Evolutionary conservation across 2,329 filamentous ascomycete species (phyloP).

Genomic region (Bipolaris victoriae): DNA sequence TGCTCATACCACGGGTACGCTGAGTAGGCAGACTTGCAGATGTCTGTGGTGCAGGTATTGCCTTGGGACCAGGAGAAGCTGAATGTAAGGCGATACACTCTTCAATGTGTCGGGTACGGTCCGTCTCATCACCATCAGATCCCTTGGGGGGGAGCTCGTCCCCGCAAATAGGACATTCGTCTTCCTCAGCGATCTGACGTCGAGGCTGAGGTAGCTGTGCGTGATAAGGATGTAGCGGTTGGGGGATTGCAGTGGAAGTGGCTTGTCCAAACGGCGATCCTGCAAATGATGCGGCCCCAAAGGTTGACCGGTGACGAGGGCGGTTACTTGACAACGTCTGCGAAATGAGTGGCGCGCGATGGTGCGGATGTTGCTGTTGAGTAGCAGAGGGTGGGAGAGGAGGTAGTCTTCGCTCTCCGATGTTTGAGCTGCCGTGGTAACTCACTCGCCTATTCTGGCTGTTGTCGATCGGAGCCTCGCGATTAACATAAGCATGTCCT

Average conservation of each 20-base stretch:
- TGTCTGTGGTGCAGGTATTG: conserved; percentile 22
- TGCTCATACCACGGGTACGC: conserved; percentile 45
- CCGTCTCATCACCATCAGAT: conserved; percentile 46
- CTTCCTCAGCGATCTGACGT: conserved; percentile 64
- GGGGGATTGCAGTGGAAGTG: conserved; percentile 20
- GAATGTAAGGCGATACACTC: conserved; percentile 49
- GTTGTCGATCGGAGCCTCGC: conserved; percentile 28
- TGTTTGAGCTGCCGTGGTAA: conserved; percentile 30
- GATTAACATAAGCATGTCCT: conserved; percentile 27
- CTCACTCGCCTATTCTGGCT: conserved; percentile 30
- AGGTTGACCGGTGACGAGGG: conserved; percentile 14
- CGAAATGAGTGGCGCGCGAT: conserved; percentile 19
- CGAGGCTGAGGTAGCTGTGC: conserved; percentile 31
- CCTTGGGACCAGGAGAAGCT: conserved; percentile 25
- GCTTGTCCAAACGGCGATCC: conserved; percentile 27
- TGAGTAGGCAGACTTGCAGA: conserved; percentile 38
- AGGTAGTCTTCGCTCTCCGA: conserved; percentile 35
- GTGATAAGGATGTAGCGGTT: conserved; percentile 19
- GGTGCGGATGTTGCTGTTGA: conserved; percentile 20
- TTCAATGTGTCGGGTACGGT: conserved; percentile 54
- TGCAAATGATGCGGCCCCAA: conserved; percentile 19
- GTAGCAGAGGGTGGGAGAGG: conserved; percentile 24
- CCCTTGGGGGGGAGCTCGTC: conserved; percentile 67
- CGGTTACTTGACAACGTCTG: conserved; percentile 12
- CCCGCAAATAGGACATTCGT: conserved; percentile 80